Evolutionary conservation across 2,329 filamentous ascomycete species (phyloP).

Genomic region (Fusarium begoniae): DNA sequence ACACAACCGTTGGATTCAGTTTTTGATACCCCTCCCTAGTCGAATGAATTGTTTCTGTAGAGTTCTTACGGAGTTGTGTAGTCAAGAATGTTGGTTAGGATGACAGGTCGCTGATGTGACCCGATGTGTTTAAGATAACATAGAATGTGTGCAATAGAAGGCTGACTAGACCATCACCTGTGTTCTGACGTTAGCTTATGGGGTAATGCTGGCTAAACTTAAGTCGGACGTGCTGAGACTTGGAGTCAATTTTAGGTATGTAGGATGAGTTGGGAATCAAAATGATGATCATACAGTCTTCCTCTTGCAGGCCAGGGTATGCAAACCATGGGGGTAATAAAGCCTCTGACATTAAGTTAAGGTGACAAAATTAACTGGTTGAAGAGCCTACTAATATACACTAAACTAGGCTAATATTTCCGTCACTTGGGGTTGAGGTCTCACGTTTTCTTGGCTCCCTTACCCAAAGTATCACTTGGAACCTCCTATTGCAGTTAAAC

Average conservation of each 20-base stretch:
- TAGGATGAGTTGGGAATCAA: background rate
- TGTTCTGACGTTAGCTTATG: background rate
- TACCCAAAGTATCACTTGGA: conserved; percentile 19
- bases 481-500: conserved; percentile 17
- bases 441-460: background rate
- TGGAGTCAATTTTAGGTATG: background rate
- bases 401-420: background rate
- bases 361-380: background rate
- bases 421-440: background rate
- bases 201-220: background rate
- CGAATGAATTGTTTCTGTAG: background rate
- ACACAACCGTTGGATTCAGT: conserved; percentile 19
- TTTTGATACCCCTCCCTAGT: conserved; percentile 20
- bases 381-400: background rate
- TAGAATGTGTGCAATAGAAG: background rate
- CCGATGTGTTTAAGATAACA: background rate
- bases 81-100: background rate
- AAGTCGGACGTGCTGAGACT: background rate
- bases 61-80: background rate
- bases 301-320: background rate
- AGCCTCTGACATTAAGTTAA: background rate
- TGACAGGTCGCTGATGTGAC: background rate
- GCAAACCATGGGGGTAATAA: background rate
- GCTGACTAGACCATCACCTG: background rate
- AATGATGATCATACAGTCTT: background rate